Evolutionary conservation across 1,139 yeast genomes (phyloP), one percentile per base, ranked within the genome.

Genomic region (Pichia kudriavzevii): DNA sequence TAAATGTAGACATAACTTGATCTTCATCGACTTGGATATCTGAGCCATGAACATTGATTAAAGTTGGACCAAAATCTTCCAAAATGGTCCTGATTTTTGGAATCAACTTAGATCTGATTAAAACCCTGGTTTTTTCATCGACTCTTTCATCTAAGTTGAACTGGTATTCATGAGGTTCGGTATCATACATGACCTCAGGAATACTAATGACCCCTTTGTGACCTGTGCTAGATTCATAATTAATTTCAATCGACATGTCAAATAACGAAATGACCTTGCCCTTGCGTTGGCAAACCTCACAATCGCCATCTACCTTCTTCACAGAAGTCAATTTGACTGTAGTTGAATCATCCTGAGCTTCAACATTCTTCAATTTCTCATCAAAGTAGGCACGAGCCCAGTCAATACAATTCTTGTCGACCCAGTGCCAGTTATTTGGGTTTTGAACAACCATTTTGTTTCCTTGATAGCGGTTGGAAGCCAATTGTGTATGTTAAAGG

Each of bases 381-480:
- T 64, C 59, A 57, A 91, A 83, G 59, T 88, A 91, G 30, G 72
- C 69, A 43, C 76, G 75, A 11, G 95, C 70, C 98, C 98, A 91
- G 44, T 74, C 78, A 42, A 88, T 71, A 63, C 98, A 91, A 68
- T 91, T 91, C 61, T 91, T 91, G 63, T 91, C 96, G 44, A 91
- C 97, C 98, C 98, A 91, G 68, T 91, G 98, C 98, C 85, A 79
- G 59, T 79, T 79, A 58, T 79, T 78, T 30, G 85, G 85, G 63
- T 79, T 79, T 54, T 76, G 76, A 29, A 79, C 75, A 34, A 75
- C 85, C 85, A 78, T 78, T 36, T 36, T 50, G 23, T 7, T 18
- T 22, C 4, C 10, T n/a, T 19, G 16, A 28, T 20, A 19, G 25
- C n/a, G 26, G 11, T n/a, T 20, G 15, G 16, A 30, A 30, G 11